Percentiles rank a stretch among this genome's conserved stretches.
Conservation (phyloP, 805 yeast genomes). For the Cyberlindnera xishuangbannaensis region DNA sequence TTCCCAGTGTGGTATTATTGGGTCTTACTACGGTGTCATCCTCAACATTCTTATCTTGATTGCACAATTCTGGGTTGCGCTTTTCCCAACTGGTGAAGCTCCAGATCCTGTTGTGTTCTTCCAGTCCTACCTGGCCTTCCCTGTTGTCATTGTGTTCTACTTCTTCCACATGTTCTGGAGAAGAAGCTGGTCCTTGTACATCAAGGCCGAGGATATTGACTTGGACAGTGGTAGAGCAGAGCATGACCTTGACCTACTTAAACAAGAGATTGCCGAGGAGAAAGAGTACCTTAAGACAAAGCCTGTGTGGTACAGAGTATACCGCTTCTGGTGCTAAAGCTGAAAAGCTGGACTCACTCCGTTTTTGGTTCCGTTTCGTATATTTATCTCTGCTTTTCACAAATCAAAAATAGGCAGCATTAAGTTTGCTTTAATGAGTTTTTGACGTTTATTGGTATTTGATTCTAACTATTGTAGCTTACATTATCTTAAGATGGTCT, state of each 20-base stretch:
- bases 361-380: not conserved
- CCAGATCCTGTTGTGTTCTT: constrained; percentile 31
- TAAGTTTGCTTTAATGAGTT: too few relatives aligned
- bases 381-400: too few relatives aligned
- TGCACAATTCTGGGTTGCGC: constrained; percentile 80
- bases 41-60: constrained; percentile 57
- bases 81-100: constrained; percentile 27
- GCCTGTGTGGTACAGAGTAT: not conserved
- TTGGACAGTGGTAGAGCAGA: constrained; percentile 61
- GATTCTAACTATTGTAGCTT: too few relatives aligned
- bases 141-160: constrained; percentile 35
- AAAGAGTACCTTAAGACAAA: not conserved
- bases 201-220: constrained; percentile 47
- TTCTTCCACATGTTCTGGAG: constrained; percentile 38
- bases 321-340: not conserved
- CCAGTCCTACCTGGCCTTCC: constrained; percentile 35
- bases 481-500: too few relatives aligned
- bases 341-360: not conserved
- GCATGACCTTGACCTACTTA: constrained; percentile 2
- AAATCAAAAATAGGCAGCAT: too few relatives aligned
- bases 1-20: constrained; percentile 65
- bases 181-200: constrained; percentile 34
- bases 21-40: constrained; percentile 56
- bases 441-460: too few relatives aligned
- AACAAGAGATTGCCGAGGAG: not conserved